Percentiles rank a stretch among this genome's conserved stretches.
These are phyloP conservation scores for Eimeria mitis DNA, from an alignment of 169 alveolate species.

Conservation along the genomic window DNA sequence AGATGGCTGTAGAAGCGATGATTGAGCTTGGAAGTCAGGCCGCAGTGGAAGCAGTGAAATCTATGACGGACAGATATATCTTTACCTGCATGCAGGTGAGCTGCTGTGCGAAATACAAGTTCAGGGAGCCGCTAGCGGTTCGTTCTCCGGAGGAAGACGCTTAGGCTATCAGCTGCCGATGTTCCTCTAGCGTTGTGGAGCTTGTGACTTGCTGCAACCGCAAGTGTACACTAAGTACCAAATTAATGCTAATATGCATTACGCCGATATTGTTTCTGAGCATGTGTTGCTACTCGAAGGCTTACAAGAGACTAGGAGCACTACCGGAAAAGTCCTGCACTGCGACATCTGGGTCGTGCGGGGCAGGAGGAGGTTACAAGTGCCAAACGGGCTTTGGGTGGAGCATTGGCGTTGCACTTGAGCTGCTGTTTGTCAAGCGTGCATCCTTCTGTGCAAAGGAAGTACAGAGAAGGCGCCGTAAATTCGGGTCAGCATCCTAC, in stretches of 20 bases:
- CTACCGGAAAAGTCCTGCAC: slow-evolving; percentile 83
- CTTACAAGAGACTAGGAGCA: slow-evolving; percentile 60
- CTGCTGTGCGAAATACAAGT: background rate
- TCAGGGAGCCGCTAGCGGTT: background rate
- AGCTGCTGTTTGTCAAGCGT: slow-evolving; percentile 47
- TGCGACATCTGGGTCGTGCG: slow-evolving; percentile 77
- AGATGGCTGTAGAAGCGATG: slow-evolving; percentile 73
- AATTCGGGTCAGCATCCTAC: slow-evolving; percentile 36
- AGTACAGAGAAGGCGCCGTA: slow-evolving; percentile 22
- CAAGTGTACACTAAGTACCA: background rate
- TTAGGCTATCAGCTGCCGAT: background rate
- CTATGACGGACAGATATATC: slow-evolving; percentile 17
- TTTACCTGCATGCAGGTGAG: slow-evolving; percentile 35
- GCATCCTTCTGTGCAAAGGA: background rate
- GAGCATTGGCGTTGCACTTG: slow-evolving; percentile 85
- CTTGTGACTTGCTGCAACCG: background rate
- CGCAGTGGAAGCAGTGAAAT: background rate
- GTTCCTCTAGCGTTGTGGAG: background rate
- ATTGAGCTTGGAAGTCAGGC: background rate
- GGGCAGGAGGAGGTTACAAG: slow-evolving; percentile 84
- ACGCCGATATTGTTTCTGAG: background rate
- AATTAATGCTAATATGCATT: background rate
- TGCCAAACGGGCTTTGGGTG: slow-evolving; percentile 85
- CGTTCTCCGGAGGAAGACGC: background rate
- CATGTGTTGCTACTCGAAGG: slow-evolving; percentile 18